These are phyloP conservation scores for Bifiguratus adelaidae DNA, from an alignment of 192 early-diverging fungal species.

Conservation along the genomic window DNA sequence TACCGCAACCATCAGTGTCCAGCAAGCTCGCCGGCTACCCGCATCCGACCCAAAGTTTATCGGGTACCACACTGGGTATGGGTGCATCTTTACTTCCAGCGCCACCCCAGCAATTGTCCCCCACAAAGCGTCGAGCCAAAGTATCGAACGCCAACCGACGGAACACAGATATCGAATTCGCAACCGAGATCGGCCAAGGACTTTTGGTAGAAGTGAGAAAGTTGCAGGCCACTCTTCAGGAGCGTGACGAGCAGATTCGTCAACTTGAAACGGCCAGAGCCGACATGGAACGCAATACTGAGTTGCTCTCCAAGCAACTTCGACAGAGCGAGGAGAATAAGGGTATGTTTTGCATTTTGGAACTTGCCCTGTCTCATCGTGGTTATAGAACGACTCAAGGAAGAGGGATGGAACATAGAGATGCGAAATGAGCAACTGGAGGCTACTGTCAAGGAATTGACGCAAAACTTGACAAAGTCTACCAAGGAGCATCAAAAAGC, in stretches of 20 bases:
- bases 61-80: background rate
- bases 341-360: constrained; percentile 17
- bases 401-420: constrained; percentile 44
- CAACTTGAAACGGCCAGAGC: constrained; percentile 33
- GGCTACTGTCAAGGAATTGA: constrained; percentile 25
- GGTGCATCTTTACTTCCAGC: constrained; percentile 8
- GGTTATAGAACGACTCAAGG: constrained; percentile 34
- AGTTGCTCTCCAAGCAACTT: constrained; percentile 32
- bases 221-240: constrained; percentile 26
- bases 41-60: constrained; percentile 3
- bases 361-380: background rate
- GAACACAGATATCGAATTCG: constrained; percentile 33
- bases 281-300: constrained; percentile 37
- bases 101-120: constrained; percentile 12
- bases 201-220: constrained; percentile 26
- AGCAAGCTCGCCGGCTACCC: constrained; percentile 5
- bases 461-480: constrained; percentile 26
- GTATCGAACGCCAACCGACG: constrained; percentile 17
- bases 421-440: constrained; percentile 35
- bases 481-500: constrained; percentile 44
- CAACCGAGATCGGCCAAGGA: constrained; percentile 32
- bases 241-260: constrained; percentile 25
- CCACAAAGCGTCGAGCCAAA: constrained; percentile 20
- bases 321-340: constrained; percentile 41
- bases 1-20: constrained; percentile 12